Evolutionary conservation across 2,329 filamentous ascomycete genomes (phyloP).

Genomic region (Diaporthe capsici): DNA sequence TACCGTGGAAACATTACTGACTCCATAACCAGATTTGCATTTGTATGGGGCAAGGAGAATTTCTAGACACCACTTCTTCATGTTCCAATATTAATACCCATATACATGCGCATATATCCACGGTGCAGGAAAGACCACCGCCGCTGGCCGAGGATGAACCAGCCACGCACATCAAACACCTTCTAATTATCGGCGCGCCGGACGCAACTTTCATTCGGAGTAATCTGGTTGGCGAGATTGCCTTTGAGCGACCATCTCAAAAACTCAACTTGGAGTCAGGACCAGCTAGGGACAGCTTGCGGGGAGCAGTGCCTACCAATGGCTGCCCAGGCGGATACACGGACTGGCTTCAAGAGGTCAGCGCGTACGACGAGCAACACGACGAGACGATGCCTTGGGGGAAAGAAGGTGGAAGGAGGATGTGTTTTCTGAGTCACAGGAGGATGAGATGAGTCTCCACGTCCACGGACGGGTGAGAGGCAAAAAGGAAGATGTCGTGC

Average conservation of each 20-base stretch:
- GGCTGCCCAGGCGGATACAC: conserved; percentile 6
- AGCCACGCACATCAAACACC: not conserved
- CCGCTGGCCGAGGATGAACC: not conserved
- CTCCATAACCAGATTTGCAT: conserved; percentile 66
- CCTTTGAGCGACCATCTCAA: conserved; percentile 15
- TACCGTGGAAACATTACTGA: conserved; percentile 45
- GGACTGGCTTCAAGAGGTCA: not conserved
- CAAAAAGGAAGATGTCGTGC: conserved; percentile 24
- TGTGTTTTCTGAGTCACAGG: not conserved
- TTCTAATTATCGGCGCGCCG: conserved; percentile 35
- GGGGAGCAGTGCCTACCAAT: conserved; percentile 34
- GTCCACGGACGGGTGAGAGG: conserved; percentile 2
- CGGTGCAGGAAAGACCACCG: not conserved
- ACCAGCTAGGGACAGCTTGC: not conserved
- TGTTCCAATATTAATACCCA: conserved; percentile 25
- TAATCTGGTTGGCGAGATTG: conserved; percentile 26
- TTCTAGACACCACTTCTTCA: conserved; percentile 61
- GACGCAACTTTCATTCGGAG: conserved; percentile 34
- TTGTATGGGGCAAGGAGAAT: conserved; percentile 79
- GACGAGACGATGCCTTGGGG: conserved; percentile 8
- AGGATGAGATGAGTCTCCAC: not conserved
- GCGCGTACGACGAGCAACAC: conserved; percentile 18
- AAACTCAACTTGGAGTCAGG: conserved; percentile 14
- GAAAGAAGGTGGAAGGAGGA: not conserved
- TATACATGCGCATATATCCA: conserved; percentile 23